These are phyloP conservation scores for Arthrobotrys megalospora DNA, from an alignment of 2,329 filamentous ascomycete genomes.

Conservation along the genomic window DNA sequence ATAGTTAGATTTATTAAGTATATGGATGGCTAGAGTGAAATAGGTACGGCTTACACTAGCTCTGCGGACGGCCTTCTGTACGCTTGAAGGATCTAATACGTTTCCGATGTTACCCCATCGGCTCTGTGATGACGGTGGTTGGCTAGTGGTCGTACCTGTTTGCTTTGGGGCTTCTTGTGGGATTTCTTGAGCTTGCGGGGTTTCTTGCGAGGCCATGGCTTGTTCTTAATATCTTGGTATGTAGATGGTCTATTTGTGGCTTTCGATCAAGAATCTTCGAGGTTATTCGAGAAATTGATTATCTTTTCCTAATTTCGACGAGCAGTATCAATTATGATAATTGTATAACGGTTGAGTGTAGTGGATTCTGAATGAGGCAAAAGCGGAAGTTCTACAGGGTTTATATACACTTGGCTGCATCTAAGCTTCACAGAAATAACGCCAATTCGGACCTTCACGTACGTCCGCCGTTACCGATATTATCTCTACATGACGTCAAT, in stretches of 20 bases:
- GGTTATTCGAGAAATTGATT: too few relatives aligned
- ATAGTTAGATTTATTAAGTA: background rate
- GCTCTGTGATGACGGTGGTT: background rate
- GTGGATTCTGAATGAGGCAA: background rate
- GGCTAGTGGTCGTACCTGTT: background rate
- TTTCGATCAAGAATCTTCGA: too few relatives aligned
- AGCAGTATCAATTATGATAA: background rate
- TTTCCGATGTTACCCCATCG: background rate
- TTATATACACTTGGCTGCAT: constrained; percentile 15
- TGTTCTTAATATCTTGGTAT: background rate
- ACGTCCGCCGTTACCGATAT: background rate
- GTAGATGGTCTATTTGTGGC: too few relatives aligned
- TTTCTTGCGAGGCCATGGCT: background rate
- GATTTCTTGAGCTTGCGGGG: constrained; percentile 25
- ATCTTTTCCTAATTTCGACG: too few relatives aligned
- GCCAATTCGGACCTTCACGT: constrained; percentile 5
- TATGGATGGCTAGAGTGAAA: background rate
- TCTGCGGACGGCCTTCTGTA: constrained; percentile 18
- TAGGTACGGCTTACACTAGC: constrained; percentile 19
- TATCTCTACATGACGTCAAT: background rate
- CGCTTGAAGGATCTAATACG: constrained; percentile 26
- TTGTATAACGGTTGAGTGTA: background rate
- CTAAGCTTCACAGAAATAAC: background rate
- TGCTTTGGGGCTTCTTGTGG: constrained; percentile 3
- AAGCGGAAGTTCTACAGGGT: constrained; percentile 9